Base-by-base conservation (phyloP, 2,329 filamentous ascomycete genomes). In the Pseudocercospora macadamiae region DNA sequence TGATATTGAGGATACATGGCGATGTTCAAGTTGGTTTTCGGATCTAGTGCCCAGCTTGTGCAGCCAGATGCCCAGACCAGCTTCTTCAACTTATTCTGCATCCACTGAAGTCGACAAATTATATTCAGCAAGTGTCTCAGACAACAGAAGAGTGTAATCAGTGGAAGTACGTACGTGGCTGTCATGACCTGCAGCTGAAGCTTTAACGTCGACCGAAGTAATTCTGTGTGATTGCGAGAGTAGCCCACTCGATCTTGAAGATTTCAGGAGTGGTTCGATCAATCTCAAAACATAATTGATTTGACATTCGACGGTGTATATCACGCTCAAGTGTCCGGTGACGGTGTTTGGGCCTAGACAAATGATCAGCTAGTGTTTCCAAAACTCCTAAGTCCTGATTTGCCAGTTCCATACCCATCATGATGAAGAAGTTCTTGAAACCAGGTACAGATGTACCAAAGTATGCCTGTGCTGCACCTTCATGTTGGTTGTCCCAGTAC, bases 1-100 rank as follows among this genome's bases (percentile, higher is more conserved):
- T 82, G 79, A 74, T 77, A 82, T 48, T 82, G 78, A 0, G 80
- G 81, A 62, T 81, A 83, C 74, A 83, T 80, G 64, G 79, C 79
- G 5, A 78, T 80, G 58, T 83, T 84, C 47, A 77, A 71, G 0
- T 76, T 75, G 0, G 79, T 80, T 45, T 74, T 74, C 0, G 72
- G 68, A 57, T 83, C 78, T 1, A 84, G 72, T 3, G 76, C 80
- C 82, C 81, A 84, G n/a, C 75, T 79, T 1, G 76, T 78, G 61
- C 82, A 84, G 0, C 81, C 81, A 1, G 75, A 76, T 0, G 74
- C 68, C 79, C 79, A 84, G 0, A 83, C 81, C 1, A 82, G 66
- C 32, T 71, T 71, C 45, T 72, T 77, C 0, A 77, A 75, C 52
- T 75, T 74, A 0, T 63, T 45, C 51, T 83, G 78, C 25, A 80